Conservation (phyloP, 2,329 filamentous ascomycete species). For the Aspergillus caelatus region DNA sequence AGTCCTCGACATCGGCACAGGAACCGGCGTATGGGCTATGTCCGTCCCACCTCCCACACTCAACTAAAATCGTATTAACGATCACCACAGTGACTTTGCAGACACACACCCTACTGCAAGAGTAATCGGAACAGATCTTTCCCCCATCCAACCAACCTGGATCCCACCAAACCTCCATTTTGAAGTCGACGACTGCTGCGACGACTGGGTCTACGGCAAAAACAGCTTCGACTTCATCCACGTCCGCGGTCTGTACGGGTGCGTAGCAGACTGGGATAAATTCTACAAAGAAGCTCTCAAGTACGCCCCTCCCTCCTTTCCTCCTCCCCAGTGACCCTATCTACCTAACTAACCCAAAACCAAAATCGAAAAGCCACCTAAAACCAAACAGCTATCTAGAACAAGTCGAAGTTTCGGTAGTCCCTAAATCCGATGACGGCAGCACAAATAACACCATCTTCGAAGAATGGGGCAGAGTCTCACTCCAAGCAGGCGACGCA, state of each 20-base stretch:
- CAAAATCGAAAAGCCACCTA: slow-evolving; percentile 34
- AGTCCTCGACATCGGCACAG: slow-evolving; percentile 1
- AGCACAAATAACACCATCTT: slow-evolving; percentile 36
- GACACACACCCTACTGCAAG: slow-evolving; percentile 41
- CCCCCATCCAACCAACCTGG: slow-evolving; percentile 52
- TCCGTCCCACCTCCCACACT: not conserved
- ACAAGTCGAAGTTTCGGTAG: slow-evolving; percentile 45
- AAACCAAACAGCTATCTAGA: slow-evolving; percentile 42
- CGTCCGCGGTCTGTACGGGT: slow-evolving; percentile 49
- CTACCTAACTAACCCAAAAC: not conserved
- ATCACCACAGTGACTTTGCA: slow-evolving; percentile 29
- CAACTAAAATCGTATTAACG: not conserved
- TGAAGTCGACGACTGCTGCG: slow-evolving; percentile 47
- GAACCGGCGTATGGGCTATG: slow-evolving; percentile 27
- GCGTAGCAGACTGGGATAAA: slow-evolving; percentile 48
- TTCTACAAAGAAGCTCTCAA: slow-evolving; percentile 33
- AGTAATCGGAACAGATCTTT: slow-evolving; percentile 53
- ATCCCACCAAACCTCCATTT: slow-evolving; percentile 52
- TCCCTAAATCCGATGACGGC: slow-evolving; percentile 44
- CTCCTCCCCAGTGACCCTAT: not conserved
- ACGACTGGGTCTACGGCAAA: slow-evolving; percentile 42
- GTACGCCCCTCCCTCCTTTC: slow-evolving; percentile 28
- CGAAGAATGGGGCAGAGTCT: slow-evolving; percentile 19
- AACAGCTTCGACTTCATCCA: slow-evolving; percentile 49
- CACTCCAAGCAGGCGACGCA: slow-evolving; percentile 25